Evolutionary conservation across 305 asterid genomes (phyloP).

Genomic region (Solanum hybrid): DNA sequence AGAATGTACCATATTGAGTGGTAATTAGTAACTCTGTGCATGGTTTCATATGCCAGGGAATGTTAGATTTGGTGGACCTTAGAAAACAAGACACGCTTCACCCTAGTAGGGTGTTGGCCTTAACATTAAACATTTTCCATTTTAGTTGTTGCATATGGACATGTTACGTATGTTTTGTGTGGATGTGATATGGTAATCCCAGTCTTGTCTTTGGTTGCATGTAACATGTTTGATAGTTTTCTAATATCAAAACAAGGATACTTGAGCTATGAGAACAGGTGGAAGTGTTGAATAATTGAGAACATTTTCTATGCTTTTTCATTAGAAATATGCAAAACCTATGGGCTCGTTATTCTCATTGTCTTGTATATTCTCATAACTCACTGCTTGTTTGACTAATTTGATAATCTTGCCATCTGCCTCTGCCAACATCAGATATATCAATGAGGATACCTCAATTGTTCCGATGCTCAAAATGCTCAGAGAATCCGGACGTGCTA

Average conservation of each 20-base stretch:
- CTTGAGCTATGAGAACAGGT: neutral
- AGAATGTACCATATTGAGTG: neutral
- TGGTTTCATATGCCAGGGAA: neutral
- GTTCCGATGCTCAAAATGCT: slow-evolving; percentile 95
- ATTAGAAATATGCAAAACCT: neutral
- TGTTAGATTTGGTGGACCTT: neutral
- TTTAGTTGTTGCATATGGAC: neutral
- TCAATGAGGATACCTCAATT: slow-evolving; percentile 63
- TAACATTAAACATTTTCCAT: neutral
- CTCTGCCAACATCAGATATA: slow-evolving; percentile 18
- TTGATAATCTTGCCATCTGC: neutral
- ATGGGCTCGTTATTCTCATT: neutral
- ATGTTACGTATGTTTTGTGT: neutral
- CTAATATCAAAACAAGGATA: neutral
- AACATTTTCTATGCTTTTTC: neutral
- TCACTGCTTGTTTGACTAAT: neutral
- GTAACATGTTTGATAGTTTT: neutral
- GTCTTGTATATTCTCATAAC: neutral
- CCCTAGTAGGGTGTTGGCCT: neutral
- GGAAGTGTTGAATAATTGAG: neutral
- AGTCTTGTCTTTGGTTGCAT: neutral
- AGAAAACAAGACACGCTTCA: neutral
- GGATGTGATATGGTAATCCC: neutral
- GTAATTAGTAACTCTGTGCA: neutral
- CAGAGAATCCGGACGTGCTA: slow-evolving; percentile 84